A percentile compares a stretch with the other conserved stretches of the same genome.
phyloP scores from a whole-genome alignment of 2,329 filamentous ascomycete species.

The Cordyceps cateniannulata region DNA sequence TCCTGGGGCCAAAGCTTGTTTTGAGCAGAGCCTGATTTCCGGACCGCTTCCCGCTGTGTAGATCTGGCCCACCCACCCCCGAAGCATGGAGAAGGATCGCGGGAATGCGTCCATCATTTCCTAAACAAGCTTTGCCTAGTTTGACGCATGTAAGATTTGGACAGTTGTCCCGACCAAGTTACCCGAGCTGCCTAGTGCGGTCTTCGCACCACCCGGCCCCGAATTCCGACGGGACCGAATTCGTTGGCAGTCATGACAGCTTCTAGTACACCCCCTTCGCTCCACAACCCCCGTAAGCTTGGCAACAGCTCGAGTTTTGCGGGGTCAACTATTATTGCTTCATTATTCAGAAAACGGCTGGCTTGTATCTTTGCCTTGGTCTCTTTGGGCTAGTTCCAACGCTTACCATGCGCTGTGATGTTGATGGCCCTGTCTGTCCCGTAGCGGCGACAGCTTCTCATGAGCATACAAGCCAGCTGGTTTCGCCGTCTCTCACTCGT shows the following conservation, averaged over 20 bases:
- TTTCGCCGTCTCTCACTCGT: not conserved
- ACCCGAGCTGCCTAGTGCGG: too few species aligned
- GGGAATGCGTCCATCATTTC: too few species aligned
- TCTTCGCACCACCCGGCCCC: too few species aligned
- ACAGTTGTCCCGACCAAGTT: too few species aligned
- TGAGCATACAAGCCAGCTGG: not conserved
- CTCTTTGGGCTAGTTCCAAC: not conserved
- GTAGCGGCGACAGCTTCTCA: not conserved
- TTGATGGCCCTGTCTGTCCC: not conserved
- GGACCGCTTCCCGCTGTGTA: not conserved
- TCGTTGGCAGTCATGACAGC: too few species aligned
- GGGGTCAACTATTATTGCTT: not conserved
- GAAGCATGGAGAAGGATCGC: too few species aligned
- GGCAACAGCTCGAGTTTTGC: not conserved
- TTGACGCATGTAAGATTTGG: too few species aligned
- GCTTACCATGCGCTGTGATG: not conserved
- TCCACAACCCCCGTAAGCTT: too few species aligned
- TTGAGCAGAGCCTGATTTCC: not conserved
- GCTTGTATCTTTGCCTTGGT: not conserved
- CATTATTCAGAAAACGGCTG: not conserved
- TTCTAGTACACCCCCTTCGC: too few species aligned
- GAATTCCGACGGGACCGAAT: too few species aligned
- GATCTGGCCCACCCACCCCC: not conserved
- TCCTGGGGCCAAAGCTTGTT: not conserved
- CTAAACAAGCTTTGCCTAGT: too few species aligned